Conservation (phyloP, 129 eudicot genomes). For the Artemisia tridentata region DNA sequence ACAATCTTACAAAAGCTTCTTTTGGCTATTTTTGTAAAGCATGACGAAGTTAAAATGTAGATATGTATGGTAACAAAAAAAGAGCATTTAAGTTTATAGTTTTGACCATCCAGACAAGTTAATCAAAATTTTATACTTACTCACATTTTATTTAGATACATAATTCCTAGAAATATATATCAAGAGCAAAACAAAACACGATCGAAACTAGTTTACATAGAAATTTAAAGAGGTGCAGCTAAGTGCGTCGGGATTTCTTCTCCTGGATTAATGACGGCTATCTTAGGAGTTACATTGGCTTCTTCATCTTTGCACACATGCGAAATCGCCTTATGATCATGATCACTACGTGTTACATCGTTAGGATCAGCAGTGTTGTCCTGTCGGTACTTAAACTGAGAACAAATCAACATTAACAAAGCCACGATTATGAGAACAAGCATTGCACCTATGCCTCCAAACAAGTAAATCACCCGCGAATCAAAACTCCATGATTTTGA, state of each 20-base stretch:
- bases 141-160: neutral
- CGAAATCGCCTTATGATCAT: neutral
- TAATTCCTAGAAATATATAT: neutral
- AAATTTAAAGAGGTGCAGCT: constrained; percentile 41
- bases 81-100: too few relatives aligned
- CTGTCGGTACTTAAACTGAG: constrained; percentile 20
- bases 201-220: neutral
- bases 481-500: constrained; percentile 30
- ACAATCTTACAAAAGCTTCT: too few relatives aligned
- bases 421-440: constrained; percentile 44
- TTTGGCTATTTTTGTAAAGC: too few relatives aligned
- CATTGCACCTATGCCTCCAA: constrained; percentile 45
- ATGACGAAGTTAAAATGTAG: too few relatives aligned
- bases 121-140: too few relatives aligned
- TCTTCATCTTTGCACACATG: constrained; percentile 23
- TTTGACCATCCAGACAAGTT: too few relatives aligned
- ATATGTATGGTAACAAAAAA: too few relatives aligned
- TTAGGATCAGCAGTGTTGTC: neutral
- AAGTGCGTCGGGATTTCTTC: constrained; percentile 51
- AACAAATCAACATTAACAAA: constrained; percentile 48
- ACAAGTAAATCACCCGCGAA: constrained; percentile 42
- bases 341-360: neutral
- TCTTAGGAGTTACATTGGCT: constrained; percentile 23
- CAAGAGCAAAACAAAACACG: neutral
- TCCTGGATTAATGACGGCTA: constrained; percentile 65